Evolutionary conservation across 352 stramenopile genomes (phyloP), one percentile per base, ranked within the genome.

Genomic region (Detonula confervacea): DNA sequence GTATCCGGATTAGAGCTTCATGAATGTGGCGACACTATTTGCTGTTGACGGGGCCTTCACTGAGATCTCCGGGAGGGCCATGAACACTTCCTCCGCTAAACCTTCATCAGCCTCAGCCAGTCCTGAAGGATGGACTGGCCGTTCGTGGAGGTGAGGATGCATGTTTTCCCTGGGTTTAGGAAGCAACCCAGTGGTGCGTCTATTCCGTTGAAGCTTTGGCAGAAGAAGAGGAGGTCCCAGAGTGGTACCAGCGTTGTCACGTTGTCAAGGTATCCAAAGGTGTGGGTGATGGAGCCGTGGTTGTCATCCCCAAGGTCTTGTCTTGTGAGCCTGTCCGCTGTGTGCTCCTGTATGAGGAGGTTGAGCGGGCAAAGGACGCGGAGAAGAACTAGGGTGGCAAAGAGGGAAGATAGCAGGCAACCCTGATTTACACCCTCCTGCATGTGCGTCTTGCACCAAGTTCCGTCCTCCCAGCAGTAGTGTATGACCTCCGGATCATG

Each of bases 381-480:
- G 22, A 29, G 16, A 6, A 70, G 39, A 4, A 70, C 61, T 35
- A 70, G 18, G 0, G 42, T 33, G 14, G 61, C 61, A 70, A 70
- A 60, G 7, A 70, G 5, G 2, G 42, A 42, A 18, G 61, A 70
- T 9, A 70, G 25, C 4, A 39, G 61, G 20, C 61, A 70, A 9
- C 61, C 61, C 59, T 70, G 61, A 1, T 29, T 52, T 18, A 65
- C 33, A 0, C 56, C 56, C 14, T 65, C 33, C 4, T 52, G 0
- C 33, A 65, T 65, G 1, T 29, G 1, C n/a, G 51, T n/a, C 0
- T 11, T 4, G 5, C 9, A 7, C 56, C 33, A 65, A 16, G 29
- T 37, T 3, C 30, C 51, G 9, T 47, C 22, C 27, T 29, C 54
- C 33, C 47, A 64, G n/a, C 46, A 24, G 71, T 56, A 73, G 27